Conservation (phyloP, 2,329 filamentous ascomycete genomes). For the Zasmidium cellare region DNA sequence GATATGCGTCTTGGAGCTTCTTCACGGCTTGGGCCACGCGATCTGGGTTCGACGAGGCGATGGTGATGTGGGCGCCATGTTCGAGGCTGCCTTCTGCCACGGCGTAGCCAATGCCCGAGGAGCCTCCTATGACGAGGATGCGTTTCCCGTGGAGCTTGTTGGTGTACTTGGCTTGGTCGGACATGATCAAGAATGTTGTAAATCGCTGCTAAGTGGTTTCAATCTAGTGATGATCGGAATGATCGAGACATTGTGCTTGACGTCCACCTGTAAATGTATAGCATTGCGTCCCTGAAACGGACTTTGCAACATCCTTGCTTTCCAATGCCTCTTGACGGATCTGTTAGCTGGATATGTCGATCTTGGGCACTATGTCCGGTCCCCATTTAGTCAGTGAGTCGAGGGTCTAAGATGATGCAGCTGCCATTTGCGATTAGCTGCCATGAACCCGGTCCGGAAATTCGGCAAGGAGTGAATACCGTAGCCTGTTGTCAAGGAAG, state of each 20-base stretch:
- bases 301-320: too few relatives aligned
- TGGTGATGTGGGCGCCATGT: neutral
- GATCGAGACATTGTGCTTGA: too few relatives aligned
- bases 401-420: too few relatives aligned
- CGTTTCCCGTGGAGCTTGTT: conserved; percentile 28
- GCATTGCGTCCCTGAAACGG: too few relatives aligned
- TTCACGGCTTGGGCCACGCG: conserved; percentile 49
- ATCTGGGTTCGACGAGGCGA: conserved; percentile 42
- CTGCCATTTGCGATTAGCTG: too few relatives aligned
- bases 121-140: conserved; percentile 62
- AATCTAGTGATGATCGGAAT: too few relatives aligned
- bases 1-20: conserved; percentile 43
- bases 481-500: too few relatives aligned
- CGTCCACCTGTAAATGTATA: too few relatives aligned
- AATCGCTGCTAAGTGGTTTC: too few relatives aligned
- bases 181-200: conserved; percentile 19
- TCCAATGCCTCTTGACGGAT: neutral
- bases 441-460: too few relatives aligned
- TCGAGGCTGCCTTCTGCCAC: neutral
- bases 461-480: too few relatives aligned
- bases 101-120: conserved; percentile 26
- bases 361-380: neutral
- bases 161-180: conserved; percentile 37
- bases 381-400: too few relatives aligned
- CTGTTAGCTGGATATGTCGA: neutral